phyloP scores from a whole-genome alignment of 1,284 basidiomycete genomes.

The Neotropicomus parvogracilis region DNA sequence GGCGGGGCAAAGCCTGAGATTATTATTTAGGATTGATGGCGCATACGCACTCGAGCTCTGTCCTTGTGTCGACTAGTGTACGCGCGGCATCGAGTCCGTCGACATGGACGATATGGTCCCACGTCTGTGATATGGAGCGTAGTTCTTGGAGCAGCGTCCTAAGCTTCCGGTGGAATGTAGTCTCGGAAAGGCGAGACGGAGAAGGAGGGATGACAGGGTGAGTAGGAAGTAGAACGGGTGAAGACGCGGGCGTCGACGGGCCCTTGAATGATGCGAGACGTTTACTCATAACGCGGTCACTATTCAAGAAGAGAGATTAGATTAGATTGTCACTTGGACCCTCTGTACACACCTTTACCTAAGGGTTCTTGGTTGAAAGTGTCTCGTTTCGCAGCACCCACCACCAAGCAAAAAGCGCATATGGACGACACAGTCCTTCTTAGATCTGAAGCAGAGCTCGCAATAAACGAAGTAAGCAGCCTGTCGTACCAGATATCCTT shows the following conservation, averaged over 20 bases:
- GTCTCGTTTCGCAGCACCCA: not conserved
- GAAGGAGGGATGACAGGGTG: conserved; percentile 41
- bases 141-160: conserved; percentile 61
- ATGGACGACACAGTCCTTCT: conserved; percentile 47
- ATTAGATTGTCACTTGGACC: too few relatives aligned
- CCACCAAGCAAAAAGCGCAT: too few relatives aligned
- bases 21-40: not conserved
- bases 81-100: conserved; percentile 68
- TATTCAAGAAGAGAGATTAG: conserved; percentile 18
- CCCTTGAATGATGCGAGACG: conserved; percentile 73
- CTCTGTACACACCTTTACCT: too few relatives aligned
- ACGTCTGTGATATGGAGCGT: conserved; percentile 54
- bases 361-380: too few relatives aligned
- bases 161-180: conserved; percentile 71
- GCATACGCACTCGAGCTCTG: conserved; percentile 67
- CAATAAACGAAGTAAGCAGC: conserved; percentile 55
- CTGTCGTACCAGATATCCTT: conserved; percentile 1
- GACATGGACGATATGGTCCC: conserved; percentile 73
- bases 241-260: conserved; percentile 67
- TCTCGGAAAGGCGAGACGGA: conserved; percentile 54
- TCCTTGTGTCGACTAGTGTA: conserved; percentile 64
- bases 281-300: conserved; percentile 26
- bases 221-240: conserved; percentile 50
- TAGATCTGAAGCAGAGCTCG: conserved; percentile 72
- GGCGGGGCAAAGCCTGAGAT: not conserved